Evolutionary conservation across 1,284 basidiomycete species (phyloP), one percentile per base, ranked within the genome.

Genomic region (Gomphus bonarii): DNA sequence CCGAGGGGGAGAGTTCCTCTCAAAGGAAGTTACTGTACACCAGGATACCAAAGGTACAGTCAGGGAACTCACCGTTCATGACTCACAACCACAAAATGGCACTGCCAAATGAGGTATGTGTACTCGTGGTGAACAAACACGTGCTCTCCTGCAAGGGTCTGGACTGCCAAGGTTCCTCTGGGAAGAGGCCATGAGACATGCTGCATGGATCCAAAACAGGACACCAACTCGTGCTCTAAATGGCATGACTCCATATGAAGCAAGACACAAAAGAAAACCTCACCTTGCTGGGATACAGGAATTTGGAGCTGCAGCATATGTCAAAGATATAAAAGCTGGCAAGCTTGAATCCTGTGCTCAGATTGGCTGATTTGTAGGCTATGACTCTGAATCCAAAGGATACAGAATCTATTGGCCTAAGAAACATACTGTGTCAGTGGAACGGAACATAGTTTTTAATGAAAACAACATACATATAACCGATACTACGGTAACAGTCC

Each of bases 31-130:
- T 51, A 58, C 36, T 0, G 47, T 62, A 0, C 63, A 69, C 58
- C 65, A 68, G 3, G 58, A 59, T 10, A 22, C 44, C 0, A 28
- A 58, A 11, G 72, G 72, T 16, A 73, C 69, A 3, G 40, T 58
- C 22, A 64, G 62, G 20, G 60, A 68, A 43, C 62, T 68, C 12
- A 69, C 67, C 11, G 62, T 68, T 0, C 72, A 74, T 54, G 65
- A 75, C 57, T 66, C 70, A 1, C 69, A 69, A 2, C 59, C 65
- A 52, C 64, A 67, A 11, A 74, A 74, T 52, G 68, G 74, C 4
- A 61, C 62, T 9, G 63, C 68, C 0, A 68, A 76, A 64, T 61
- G 63, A 8, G 58, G 63, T 11, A 73, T 72, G 55, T 49, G 68
- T 1, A 72, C 67, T 2, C 63, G 64, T 18, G 44, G 65, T 3